Evolutionary conservation across 208 protist species (phyloP), one percentile per base, ranked within the genome.

Genomic region (Leishmania martiniquensis): DNA sequence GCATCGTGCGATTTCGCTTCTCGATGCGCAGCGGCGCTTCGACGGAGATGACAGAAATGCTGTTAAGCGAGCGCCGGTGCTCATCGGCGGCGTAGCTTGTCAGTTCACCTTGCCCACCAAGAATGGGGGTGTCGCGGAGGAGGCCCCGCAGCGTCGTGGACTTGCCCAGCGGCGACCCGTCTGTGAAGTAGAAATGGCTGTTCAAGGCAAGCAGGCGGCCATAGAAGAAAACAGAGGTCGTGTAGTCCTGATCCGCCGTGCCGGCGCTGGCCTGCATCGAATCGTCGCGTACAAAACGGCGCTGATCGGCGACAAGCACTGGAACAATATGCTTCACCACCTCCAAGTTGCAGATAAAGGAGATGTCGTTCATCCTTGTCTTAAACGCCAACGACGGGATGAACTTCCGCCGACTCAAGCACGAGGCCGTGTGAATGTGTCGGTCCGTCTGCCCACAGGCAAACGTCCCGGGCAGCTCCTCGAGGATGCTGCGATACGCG

Each of bases 341-440:
- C 59, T 89, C 87, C 4, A 91, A 37, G 32, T 81, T 70, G 73
- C 89, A 95, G 22, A 89, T 83, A 44, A 96, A 87, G 0, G 85
- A 91, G 29, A 85, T 81, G 60, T 84, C 78, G 47, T 91, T 79
- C 55, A 97, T 81, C 55, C 75, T 77, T n/a, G 87, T 25, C 83
- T 96, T 96, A 45, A 96, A 59, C 45, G 94, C 94, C 63, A 94
- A 82, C 9, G 89, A 90, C 42, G 94, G 94, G n/a, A 97, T 88
- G 47, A 95, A 94, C 44, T 76, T 69, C 4, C 77, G 86, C 10
- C 94, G 90, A 42, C 90, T 86, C 9, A 97, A 82, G 75, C 84
- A 90, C 51, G 75, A 71, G 15, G 72, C 81, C 17, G 72, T 84
- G 85, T 86, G 89, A 39, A 89, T 85, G 66, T 88, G 86, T 12